Evolutionary conservation across 2,329 filamentous ascomycete species (phyloP), one percentile per base, ranked within the genome.

Genomic region (Fusarium sarcochroum): DNA sequence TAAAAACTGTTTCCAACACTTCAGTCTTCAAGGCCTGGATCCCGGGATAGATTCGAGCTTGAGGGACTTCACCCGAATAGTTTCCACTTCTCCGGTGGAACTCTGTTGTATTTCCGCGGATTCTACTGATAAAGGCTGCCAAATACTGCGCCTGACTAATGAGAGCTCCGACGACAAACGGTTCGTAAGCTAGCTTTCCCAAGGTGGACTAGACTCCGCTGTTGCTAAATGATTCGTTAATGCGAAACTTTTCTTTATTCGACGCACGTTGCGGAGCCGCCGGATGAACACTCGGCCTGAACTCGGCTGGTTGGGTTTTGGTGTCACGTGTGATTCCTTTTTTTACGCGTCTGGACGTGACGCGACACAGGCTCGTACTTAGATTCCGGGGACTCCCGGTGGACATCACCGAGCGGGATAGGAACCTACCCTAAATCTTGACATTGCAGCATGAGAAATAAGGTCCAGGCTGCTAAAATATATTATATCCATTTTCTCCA

Each of bases 81-180:
- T 35, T 53, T 44, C 37, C 30, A 47, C n/a, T 20, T 53, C 32
- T 25, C 23, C 15, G 21, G 40, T 35, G 30, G 40, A 27, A n/a
- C n/a, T 17, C 25, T 25, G 7, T 53, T 9, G 46, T 27, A 53
- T 53, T 46, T 53, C 50, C 50, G 50, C 50, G 50, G 50, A 47
- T 53, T 15, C 14, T 35, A 35, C 34, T 35, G 34, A 17, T 15
- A 35, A 17, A 35, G 17, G 14, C 14, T 35, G 17, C 34, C 4
- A 17, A 17, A 11, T 4, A 17, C 34, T 35, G 6, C 6, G 17
- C 34, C 34, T 35, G 34, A 35, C 34, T 35, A 35, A 35, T 35
- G 17, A 17, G 34, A 17, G 14, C 11, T 35, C 6, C 34, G 34
- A 5, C 34, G 34, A 17, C 11, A 10, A 30, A 30, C 27, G 27